Percentiles rank a stretch among this genome's conserved stretches.
Evolutionary conservation across 2,329 filamentous ascomycete genomes (phyloP).

Genomic region (Bipolaris sorokiniana): DNA sequence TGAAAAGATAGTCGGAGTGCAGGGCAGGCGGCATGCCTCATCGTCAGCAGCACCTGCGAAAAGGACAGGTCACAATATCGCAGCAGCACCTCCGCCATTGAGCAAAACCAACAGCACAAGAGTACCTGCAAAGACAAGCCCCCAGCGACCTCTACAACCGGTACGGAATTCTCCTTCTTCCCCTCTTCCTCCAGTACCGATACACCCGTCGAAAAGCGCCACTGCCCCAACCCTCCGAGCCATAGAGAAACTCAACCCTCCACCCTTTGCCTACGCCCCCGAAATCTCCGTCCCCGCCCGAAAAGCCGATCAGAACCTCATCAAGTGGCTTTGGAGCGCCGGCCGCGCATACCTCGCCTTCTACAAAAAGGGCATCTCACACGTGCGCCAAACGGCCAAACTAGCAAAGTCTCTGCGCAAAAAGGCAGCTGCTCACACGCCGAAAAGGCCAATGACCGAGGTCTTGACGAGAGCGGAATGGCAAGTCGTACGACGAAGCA

Average conservation of each 20-base stretch:
- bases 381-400: constrained; percentile 71
- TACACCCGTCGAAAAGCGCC: constrained; percentile 1
- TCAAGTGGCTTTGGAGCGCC: constrained; percentile 63
- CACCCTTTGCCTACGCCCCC: constrained; percentile 73
- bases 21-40: constrained; percentile 9
- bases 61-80: constrained; percentile 13
- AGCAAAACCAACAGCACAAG: constrained; percentile 14
- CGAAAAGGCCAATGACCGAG: constrained; percentile 7
- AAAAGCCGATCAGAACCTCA: constrained; percentile 52
- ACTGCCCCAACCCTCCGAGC: constrained; percentile 15
- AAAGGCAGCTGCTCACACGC: constrained; percentile 25
- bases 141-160: not conserved
- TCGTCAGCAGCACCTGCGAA: constrained; percentile 11
- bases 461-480: constrained; percentile 68
- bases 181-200: constrained; percentile 5
- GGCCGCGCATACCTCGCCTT: constrained; percentile 81
- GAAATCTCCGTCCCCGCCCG: constrained; percentile 68
- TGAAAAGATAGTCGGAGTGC: not conserved
- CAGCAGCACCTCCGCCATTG: constrained; percentile 8
- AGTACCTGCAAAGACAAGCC: constrained; percentile 4
- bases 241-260: constrained; percentile 67
- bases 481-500: constrained; percentile 71
- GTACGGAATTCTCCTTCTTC: not conserved
- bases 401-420: constrained; percentile 54
- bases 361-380: constrained; percentile 84